phyloP scores from a whole-genome alignment of 495 filamentous ascomycete species.

The Penicillium cosmopolitanum region DNA sequence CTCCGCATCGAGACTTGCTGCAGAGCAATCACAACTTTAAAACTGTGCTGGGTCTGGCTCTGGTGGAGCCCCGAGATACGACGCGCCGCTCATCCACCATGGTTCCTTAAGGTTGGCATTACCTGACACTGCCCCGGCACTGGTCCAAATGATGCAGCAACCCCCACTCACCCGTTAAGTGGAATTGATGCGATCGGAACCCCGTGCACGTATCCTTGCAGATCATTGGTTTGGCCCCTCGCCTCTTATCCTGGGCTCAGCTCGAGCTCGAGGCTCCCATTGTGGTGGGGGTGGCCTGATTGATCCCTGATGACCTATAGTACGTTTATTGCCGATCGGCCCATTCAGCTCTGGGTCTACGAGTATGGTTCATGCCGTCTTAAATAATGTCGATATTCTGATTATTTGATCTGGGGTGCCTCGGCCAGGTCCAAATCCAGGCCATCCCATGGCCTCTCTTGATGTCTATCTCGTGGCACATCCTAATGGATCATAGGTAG shows the following conservation, averaged over 20 bases:
- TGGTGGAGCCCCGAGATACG: slow-evolving; percentile 2
- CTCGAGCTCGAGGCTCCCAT: background rate
- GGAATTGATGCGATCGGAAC: slow-evolving; percentile 11
- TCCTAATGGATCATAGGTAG: too few relatives aligned
- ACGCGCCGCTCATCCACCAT: background rate
- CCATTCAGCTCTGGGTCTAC: background rate
- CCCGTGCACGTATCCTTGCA: slow-evolving; percentile 21
- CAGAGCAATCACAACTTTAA: background rate
- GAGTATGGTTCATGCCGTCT: background rate
- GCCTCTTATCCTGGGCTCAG: background rate
- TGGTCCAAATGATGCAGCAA: background rate
- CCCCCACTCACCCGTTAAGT: slow-evolving; percentile 2
- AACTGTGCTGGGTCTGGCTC: background rate
- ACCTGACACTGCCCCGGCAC: background rate
- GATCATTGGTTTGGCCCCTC: slow-evolving; percentile 11
- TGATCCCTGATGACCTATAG: background rate
- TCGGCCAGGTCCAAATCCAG: too few relatives aligned
- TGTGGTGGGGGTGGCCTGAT: slow-evolving; percentile 1
- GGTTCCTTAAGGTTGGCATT: background rate
- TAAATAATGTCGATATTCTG: background rate
- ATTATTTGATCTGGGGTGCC: background rate
- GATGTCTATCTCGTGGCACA: too few relatives aligned
- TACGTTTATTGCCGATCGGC: background rate
- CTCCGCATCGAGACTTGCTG: slow-evolving; percentile 10
- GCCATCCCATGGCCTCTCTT: too few relatives aligned